phyloP scores from a whole-genome alignment of 495 filamentous ascomycete genomes.

The Neurospora terricola region DNA sequence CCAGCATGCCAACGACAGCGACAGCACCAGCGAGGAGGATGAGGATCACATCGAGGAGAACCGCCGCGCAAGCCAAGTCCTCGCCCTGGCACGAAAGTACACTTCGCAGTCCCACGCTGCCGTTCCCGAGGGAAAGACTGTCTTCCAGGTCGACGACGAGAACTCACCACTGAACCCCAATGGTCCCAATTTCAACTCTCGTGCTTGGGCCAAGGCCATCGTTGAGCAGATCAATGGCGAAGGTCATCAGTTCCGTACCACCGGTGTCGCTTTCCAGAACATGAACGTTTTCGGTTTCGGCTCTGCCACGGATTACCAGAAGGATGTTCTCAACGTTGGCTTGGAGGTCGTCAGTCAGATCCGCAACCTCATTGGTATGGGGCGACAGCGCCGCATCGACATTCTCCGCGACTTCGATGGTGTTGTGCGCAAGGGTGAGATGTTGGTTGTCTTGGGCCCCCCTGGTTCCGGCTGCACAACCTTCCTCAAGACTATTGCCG shows the following conservation, averaged over 20 bases:
- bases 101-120: constrained; percentile 32
- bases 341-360: constrained; percentile 39
- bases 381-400: constrained; percentile 55
- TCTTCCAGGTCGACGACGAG: constrained; percentile 26
- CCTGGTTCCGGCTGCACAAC: constrained; percentile 74
- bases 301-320: constrained; percentile 70
- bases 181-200: constrained; percentile 41
- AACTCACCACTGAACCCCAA: constrained; percentile 42
- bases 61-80: constrained; percentile 34
- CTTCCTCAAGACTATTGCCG: constrained; percentile 69
- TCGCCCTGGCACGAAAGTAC: constrained; percentile 34
- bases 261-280: constrained; percentile 48
- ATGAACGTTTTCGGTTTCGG: constrained; percentile 72
- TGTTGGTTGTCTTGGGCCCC: constrained; percentile 69
- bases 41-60: constrained; percentile 28
- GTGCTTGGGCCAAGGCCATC: constrained; percentile 46
- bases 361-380: constrained; percentile 36
- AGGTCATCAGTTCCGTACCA: constrained; percentile 37
- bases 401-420: constrained; percentile 74
- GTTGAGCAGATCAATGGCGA: constrained; percentile 35
- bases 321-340: constrained; percentile 57
- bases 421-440: constrained; percentile 65
- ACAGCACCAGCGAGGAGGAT: constrained; percentile 24
- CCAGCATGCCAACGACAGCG: constrained; percentile 7
- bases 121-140: constrained; percentile 18